These are phyloP conservation scores for Termitomyces sp. DNA, from an alignment of 768 basidiomycete genomes.

Conservation along the genomic window DNA sequence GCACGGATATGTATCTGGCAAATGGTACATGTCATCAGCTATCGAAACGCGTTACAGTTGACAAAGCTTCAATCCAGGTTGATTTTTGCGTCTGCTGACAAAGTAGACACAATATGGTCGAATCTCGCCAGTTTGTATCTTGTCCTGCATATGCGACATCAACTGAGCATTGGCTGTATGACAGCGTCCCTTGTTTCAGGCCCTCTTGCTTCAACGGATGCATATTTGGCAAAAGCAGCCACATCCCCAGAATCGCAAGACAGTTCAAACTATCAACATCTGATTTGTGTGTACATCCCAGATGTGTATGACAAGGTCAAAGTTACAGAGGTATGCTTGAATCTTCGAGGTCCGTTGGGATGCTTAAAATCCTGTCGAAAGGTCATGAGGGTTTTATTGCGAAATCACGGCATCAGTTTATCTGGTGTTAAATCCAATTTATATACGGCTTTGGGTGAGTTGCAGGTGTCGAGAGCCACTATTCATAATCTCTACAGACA, in stretches of 20 bases:
- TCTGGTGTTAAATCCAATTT: slow-evolving; percentile 70
- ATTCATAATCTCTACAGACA: not conserved
- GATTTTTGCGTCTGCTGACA: slow-evolving; percentile 57
- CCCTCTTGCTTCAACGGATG: slow-evolving; percentile 54
- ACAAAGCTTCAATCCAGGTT: slow-evolving; percentile 39
- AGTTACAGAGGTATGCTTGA: slow-evolving; percentile 43
- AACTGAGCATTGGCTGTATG: not conserved
- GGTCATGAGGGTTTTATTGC: slow-evolving; percentile 67
- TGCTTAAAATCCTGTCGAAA: slow-evolving; percentile 17
- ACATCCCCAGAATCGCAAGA: slow-evolving; percentile 47
- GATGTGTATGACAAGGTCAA: slow-evolving; percentile 62
- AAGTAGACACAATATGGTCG: slow-evolving; percentile 60
- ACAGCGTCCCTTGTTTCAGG: slow-evolving; percentile 64
- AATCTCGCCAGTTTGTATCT: slow-evolving; percentile 46
- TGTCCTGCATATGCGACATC: not conserved
- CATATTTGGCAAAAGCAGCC: slow-evolving; percentile 56
- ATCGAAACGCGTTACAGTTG: not conserved
- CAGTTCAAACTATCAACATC: slow-evolving; percentile 48
- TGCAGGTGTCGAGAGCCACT: no score
- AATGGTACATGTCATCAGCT: slow-evolving; percentile 47
- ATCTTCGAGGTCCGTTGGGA: not conserved
- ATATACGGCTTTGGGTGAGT: slow-evolving; percentile 56
- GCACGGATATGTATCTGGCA: slow-evolving; percentile 53
- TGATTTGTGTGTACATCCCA: slow-evolving; percentile 70
- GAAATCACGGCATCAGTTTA: slow-evolving; percentile 60